These are phyloP conservation scores for Entrophospora sp. DNA, from an alignment of 192 early-diverging fungal genomes.

Conservation along the genomic window DNA sequence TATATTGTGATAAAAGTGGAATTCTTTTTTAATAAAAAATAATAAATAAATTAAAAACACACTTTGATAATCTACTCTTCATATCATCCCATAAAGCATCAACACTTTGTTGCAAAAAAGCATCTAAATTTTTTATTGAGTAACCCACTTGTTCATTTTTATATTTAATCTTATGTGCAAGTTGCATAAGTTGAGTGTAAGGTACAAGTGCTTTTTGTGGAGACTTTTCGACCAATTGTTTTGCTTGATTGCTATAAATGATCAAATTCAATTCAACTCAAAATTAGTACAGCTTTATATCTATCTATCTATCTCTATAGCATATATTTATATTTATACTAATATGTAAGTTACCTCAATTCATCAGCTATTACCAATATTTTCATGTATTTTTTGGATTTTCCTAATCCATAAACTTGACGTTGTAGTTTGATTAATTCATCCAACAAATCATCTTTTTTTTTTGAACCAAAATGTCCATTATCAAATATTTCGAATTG, in stretches of 20 bases:
- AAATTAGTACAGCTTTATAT: neutral
- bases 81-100: slow-evolving; percentile 37
- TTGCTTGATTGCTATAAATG: slow-evolving; percentile 24
- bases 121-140: slow-evolving; percentile 25
- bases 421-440: slow-evolving; percentile 26
- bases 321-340: neutral
- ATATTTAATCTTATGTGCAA: slow-evolving; percentile 23
- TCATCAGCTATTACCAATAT: slow-evolving; percentile 32
- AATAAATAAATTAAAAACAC: neutral
- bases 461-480: no score
- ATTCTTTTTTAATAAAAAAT: neutral
- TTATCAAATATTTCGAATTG: no score
- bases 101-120: slow-evolving; percentile 25
- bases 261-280: neutral
- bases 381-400: slow-evolving; percentile 34
- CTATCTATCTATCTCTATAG: neutral
- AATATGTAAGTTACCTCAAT: no score
- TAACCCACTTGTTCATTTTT: slow-evolving; percentile 5
- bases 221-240: slow-evolving; percentile 28
- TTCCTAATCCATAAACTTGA: slow-evolving; percentile 24
- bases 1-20: no score
- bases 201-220: slow-evolving; percentile 31
- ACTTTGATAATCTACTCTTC: slow-evolving; percentile 37
- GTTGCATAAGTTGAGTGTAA: slow-evolving; percentile 31
- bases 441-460: no score